Percentiles rank a stretch among this genome's conserved stretches.
Evolutionary conservation across 225 moss, liverwort and hornwort genomes (phyloP).

Genomic region (Sphagnum tenellum): DNA sequence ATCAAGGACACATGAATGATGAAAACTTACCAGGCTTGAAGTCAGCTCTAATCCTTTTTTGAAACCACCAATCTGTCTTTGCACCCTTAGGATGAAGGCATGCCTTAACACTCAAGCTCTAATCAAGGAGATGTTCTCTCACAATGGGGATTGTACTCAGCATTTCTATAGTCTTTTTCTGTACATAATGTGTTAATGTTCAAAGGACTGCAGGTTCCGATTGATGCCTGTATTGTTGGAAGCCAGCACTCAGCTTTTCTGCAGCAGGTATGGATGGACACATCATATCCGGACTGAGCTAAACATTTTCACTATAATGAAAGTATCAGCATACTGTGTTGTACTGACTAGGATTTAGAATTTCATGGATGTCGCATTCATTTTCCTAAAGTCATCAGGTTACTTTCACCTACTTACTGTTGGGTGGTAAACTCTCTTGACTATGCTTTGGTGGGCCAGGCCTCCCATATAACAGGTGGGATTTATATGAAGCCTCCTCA

Average conservation of each 20-base stretch:
- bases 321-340: no score
- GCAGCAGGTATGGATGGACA: constrained; percentile 58
- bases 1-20: background rate
- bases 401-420: no score
- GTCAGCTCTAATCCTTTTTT: background rate
- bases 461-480: constrained; percentile 92
- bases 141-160: background rate
- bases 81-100: no score
- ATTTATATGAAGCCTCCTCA: constrained; percentile 79
- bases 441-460: constrained; percentile 21
- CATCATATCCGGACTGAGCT: constrained; percentile 11
- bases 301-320: constrained; percentile 8
- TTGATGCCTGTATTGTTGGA: constrained; percentile 91
- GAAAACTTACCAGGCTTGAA: background rate
- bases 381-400: no score
- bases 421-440: no score
- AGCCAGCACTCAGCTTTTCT: constrained; percentile 82
- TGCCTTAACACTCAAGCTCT: no score
- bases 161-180: background rate
- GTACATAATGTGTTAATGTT: no score
- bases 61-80: no score
- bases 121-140: no score
- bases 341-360: no score
- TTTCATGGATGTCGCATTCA: no score
- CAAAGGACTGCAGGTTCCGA: constrained; percentile 45